Evolutionary conservation across 2,329 filamentous ascomycete genomes (phyloP).

Genomic region (Cercospora brassicicola): DNA sequence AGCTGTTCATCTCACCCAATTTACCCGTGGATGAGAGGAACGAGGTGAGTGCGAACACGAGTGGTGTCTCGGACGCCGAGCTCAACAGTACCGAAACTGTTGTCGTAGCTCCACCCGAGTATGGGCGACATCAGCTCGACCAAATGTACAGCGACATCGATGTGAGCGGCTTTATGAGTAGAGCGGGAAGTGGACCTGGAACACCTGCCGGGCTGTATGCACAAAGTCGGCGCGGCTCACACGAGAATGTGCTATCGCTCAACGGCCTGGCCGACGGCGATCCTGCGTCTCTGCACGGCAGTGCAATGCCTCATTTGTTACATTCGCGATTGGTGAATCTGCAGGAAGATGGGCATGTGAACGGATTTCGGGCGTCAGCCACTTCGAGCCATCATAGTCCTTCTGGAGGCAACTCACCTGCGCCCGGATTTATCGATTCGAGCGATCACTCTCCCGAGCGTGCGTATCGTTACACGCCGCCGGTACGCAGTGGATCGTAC

Average conservation of each 20-base stretch:
- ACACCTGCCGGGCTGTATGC: conserved; percentile 70
- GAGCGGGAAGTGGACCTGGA: conserved; percentile 55
- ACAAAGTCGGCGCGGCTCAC: conserved; percentile 69
- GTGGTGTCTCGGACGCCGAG: conserved; percentile 43
- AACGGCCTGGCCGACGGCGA: conserved; percentile 53
- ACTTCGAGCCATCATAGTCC: conserved; percentile 33
- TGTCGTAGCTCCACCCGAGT: conserved; percentile 80
- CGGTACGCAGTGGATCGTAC: conserved; percentile 25
- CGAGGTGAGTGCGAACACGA: conserved; percentile 61
- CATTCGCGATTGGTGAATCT: conserved; percentile 67
- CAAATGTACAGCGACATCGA: conserved; percentile 88
- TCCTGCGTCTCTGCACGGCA: conserved; percentile 43
- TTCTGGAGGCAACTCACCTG: conserved; percentile 38
- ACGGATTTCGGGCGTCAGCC: conserved; percentile 32
- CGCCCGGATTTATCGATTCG: conserved; percentile 26
- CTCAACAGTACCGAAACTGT: conserved; percentile 56
- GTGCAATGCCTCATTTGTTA: conserved; percentile 60
- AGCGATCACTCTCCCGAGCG: conserved; percentile 28
- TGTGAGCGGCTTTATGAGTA: conserved; percentile 68
- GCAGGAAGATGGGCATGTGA: conserved; percentile 41
- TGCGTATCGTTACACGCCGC: conserved; percentile 17
- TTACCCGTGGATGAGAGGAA: conserved; percentile 86
- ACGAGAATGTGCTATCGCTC: conserved; percentile 72
- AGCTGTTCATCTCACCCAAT: conserved; percentile 93
- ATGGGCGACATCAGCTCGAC: conserved; percentile 86